Evolutionary conservation across 2,329 filamentous ascomycete species (phyloP).

Genomic region (Penicillium sp.): DNA sequence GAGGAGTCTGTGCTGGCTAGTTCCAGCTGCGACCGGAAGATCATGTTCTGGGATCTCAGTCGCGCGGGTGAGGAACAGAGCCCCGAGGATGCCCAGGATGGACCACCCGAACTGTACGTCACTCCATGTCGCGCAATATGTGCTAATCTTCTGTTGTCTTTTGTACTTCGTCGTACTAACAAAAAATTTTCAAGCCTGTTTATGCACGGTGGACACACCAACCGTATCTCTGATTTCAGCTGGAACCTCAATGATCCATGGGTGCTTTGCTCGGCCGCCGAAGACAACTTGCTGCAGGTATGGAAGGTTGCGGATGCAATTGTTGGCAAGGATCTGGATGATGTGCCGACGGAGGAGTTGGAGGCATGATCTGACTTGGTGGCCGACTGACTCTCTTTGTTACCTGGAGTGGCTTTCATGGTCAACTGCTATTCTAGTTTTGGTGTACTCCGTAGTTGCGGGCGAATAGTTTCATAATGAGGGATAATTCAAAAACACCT

Average conservation of each 20-base stretch:
- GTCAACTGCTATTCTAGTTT: conserved; percentile 7
- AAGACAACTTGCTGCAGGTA: conserved; percentile 95
- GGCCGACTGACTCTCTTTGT: not conserved
- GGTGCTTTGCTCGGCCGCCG: conserved; percentile 92
- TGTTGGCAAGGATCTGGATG: conserved; percentile 74
- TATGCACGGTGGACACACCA: conserved; percentile 98
- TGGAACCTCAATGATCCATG: conserved; percentile 98
- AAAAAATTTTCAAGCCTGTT: conserved; percentile 66
- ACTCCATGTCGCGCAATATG: conserved; percentile 2
- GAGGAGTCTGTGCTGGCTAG: conserved; percentile 88
- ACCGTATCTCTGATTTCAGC: conserved; percentile 93
- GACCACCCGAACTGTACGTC: conserved; percentile 86
- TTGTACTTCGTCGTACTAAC: not conserved
- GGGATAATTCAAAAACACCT: conserved; percentile 7
- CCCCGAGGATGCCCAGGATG: conserved; percentile 92
- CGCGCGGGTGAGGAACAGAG: conserved; percentile 91
- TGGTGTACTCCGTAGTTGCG: not conserved
- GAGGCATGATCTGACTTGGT: conserved; percentile 52
- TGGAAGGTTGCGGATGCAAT: conserved; percentile 87
- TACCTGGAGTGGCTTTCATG: not conserved
- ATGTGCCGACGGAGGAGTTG: conserved; percentile 76
- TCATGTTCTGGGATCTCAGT: conserved; percentile 96
- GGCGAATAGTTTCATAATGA: conserved; percentile 18
- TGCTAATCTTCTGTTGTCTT: not conserved
- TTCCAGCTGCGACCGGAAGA: conserved; percentile 86